Conservation (phyloP, 805 yeast species). For the Lipomyces lipofer region DNA sequence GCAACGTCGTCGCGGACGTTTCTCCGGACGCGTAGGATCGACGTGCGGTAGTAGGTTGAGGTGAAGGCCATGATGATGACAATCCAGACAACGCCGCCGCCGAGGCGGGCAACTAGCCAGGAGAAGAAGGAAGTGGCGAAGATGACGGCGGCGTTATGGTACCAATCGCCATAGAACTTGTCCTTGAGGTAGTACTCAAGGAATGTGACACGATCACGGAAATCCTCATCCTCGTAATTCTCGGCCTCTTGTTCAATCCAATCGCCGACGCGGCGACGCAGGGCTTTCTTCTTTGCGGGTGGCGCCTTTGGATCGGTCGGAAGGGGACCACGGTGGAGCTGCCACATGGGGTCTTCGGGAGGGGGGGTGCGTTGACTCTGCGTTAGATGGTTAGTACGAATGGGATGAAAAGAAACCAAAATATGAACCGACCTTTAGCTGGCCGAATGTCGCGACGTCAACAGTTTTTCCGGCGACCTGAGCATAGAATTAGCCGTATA, state of each 20-base stretch:
- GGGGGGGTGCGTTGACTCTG: constrained; percentile 21
- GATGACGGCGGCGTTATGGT: constrained; percentile 77
- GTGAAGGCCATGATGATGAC: constrained; percentile 66
- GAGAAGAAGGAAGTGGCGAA: constrained; percentile 68
- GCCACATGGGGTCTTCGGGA: constrained; percentile 24
- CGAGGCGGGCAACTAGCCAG: constrained; percentile 75
- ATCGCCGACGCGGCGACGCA: constrained; percentile 8
- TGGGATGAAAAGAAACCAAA: neutral
- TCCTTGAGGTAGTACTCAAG: constrained; percentile 78
- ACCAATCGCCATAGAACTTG: constrained; percentile 90
- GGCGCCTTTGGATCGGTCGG: neutral
- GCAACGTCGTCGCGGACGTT: constrained; percentile 75
- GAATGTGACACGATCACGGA: constrained; percentile 56
- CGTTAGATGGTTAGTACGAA: neutral
- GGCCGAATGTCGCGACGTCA: constrained; percentile 23
- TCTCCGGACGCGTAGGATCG: constrained; percentile 76
- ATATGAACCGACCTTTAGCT: constrained; percentile 8
- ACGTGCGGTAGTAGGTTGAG: constrained; percentile 75
- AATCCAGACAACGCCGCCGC: constrained; percentile 77
- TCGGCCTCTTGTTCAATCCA: constrained; percentile 20
- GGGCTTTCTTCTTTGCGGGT: neutral
- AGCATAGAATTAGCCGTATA: neutral
- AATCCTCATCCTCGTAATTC: constrained; percentile 19
- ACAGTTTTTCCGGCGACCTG: constrained; percentile 26
- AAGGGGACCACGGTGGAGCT: constrained; percentile 19